phyloP scores from a whole-genome alignment of 768 basidiomycete genomes.

The Suillus clintonianus region DNA sequence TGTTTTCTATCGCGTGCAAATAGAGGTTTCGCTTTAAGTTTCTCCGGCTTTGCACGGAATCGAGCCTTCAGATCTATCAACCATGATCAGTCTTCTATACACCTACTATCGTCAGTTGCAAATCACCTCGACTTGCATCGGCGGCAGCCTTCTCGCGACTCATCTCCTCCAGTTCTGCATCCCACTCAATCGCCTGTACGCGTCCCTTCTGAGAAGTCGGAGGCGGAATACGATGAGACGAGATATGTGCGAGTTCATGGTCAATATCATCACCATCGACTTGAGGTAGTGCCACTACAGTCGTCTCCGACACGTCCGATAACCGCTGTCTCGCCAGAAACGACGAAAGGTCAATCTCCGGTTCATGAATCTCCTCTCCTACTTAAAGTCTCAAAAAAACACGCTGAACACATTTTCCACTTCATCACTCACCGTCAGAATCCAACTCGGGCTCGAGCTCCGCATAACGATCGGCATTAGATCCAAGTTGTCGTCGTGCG shows the following conservation, averaged over 20 bases:
- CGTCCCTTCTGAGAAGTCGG: slow-evolving; percentile 59
- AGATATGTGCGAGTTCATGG: slow-evolving; percentile 53
- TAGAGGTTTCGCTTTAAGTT: slow-evolving; percentile 41
- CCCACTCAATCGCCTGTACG: slow-evolving; percentile 67
- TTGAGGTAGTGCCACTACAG: slow-evolving; percentile 21
- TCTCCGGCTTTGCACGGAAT: slow-evolving; percentile 56
- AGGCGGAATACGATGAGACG: slow-evolving; percentile 26
- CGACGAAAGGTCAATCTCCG: slow-evolving; percentile 69
- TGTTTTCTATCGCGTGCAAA: no score
- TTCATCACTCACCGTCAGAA: slow-evolving; percentile 59
- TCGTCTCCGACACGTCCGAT: slow-evolving; percentile 29
- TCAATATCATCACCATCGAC: slow-evolving; percentile 62
- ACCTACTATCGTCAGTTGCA: not conserved
- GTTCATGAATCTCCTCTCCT: slow-evolving; percentile 70
- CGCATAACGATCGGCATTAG: slow-evolving; percentile 74
- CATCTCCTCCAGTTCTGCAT: slow-evolving; percentile 63
- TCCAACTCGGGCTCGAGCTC: slow-evolving; percentile 71
- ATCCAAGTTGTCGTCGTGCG: slow-evolving; percentile 57
- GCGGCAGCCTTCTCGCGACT: slow-evolving; percentile 70
- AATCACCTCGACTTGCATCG: slow-evolving; percentile 72
- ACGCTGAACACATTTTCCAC: not conserved
- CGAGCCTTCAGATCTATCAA: slow-evolving; percentile 56
- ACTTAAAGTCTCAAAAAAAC: not conserved
- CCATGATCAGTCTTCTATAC: not conserved
- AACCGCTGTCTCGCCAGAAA: slow-evolving; percentile 67